Percentiles rank a stretch among this genome's conserved stretches.
These are phyloP conservation scores for Apiotrichum montevideense DNA, from an alignment of 1,284 basidiomycete genomes.

Conservation along the genomic window DNA sequence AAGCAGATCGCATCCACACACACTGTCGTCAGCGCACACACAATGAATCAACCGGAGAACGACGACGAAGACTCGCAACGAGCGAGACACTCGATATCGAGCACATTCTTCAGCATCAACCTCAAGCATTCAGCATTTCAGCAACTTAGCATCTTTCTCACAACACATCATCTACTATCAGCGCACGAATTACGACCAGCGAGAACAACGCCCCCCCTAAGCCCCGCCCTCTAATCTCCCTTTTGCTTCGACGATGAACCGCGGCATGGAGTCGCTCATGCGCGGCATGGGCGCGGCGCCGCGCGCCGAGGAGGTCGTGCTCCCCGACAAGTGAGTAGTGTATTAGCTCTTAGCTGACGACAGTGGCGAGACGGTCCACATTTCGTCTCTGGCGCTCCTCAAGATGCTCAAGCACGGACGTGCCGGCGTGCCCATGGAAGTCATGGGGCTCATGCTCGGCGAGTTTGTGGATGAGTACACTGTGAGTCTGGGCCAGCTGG, in stretches of 20 bases:
- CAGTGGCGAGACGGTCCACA: constrained; percentile 85
- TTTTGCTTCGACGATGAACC: not conserved
- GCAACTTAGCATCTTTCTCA: too few relatives aligned
- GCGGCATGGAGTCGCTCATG: not conserved
- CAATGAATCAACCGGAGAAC: too few relatives aligned
- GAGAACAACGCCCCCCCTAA: not conserved
- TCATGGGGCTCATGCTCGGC: constrained; percentile 99
- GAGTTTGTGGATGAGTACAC: constrained; percentile 99
- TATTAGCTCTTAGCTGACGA: not conserved
- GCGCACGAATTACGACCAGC: too few relatives aligned
- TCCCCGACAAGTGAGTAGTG: constrained; percentile 46
- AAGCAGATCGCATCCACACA: too few relatives aligned
- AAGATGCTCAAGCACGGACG: constrained; percentile 99
- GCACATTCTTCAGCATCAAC: not conserved
- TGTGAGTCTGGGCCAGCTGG: constrained; percentile 47
- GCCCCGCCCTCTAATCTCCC: not conserved
- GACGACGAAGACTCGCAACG: too few relatives aligned
- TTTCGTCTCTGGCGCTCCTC: constrained; percentile 84
- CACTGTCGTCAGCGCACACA: too few relatives aligned
- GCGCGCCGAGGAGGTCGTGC: constrained; percentile 34
- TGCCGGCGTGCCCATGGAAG: constrained; percentile 98
- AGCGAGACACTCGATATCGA: not conserved
- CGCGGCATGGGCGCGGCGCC: not conserved
- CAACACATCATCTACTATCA: too few relatives aligned
- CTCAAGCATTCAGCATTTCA: not conserved